These are phyloP conservation scores for Pichia sorboxylosa DNA, from an alignment of 1,139 yeast species.

Conservation along the genomic window DNA sequence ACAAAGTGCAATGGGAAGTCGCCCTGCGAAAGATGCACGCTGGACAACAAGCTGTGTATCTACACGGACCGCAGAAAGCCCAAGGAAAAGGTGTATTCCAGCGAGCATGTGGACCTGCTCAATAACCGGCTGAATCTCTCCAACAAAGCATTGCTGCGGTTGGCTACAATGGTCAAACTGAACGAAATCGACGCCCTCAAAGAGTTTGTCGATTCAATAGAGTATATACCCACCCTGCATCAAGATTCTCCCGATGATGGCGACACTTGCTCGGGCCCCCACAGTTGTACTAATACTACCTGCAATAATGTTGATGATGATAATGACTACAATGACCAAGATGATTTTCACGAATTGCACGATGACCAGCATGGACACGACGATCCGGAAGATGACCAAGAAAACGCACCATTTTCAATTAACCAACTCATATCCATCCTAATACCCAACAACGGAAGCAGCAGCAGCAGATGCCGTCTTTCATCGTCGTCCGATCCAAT, in stretches of 20 bases:
- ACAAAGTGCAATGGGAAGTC: constrained; percentile 65
- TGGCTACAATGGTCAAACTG: constrained; percentile 28
- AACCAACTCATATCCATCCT: too few relatives aligned
- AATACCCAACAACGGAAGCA: too few relatives aligned
- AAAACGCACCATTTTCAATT: too few relatives aligned
- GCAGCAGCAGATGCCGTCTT: too few relatives aligned
- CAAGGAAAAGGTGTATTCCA: constrained; percentile 50
- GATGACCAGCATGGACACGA: too few relatives aligned
- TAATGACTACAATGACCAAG: not conserved
- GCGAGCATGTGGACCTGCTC: constrained; percentile 57
- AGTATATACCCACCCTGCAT: too few relatives aligned
- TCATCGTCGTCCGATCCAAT: too few relatives aligned
- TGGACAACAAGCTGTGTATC: constrained; percentile 65
- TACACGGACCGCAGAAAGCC: constrained; percentile 57
- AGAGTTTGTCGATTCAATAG: constrained; percentile 14
- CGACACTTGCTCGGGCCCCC: too few relatives aligned
- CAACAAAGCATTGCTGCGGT: constrained; percentile 38
- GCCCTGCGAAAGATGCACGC: constrained; percentile 59
- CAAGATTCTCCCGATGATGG: not conserved
- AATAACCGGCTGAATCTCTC: constrained; percentile 57
- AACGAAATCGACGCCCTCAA: constrained; percentile 16
- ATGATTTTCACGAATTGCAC: too few relatives aligned
- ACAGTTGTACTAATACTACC: constrained; percentile 1
- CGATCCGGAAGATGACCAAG: too few relatives aligned
- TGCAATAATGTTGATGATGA: not conserved